Evolutionary conservation across 257 asterid species (phyloP), one percentile per base, ranked within the genome.

Genomic region (Solanum pennellii): DNA sequence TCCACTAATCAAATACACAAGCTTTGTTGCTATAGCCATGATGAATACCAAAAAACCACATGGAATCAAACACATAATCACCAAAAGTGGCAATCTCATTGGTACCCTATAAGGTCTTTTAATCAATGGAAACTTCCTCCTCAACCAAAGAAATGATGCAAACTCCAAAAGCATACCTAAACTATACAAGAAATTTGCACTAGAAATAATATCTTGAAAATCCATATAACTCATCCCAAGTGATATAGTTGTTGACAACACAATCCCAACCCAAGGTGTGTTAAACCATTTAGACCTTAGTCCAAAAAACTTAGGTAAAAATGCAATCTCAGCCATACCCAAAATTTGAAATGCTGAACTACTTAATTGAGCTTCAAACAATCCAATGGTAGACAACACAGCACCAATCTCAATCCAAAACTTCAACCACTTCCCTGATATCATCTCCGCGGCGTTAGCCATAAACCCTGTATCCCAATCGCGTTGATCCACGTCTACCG

Each of bases 241-340:
- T 2, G 95, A 89, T 4, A 94, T 84, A 18, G 80, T 20, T 0
- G 97, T 91, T 35, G 97, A 88, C n/a, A 92, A 10, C 35, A 91
- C 12, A 2, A 94, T 93, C 83, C 95, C 98, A 3, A 93, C 89
- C 98, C 97, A 94, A 0, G 98, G 98, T 5, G 98, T 94, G 62
- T 86, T 85, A 86, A 94, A 94, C 94, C 93, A 85, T 33, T 91
- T 87, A 5, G 97, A 91, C 18, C 95, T 89, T 1, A 25, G 3
- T 18, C 89, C 91, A 60, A 91, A 91, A 16, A 89, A 86, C 72
- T 69, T 87, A 0, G 97, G 97, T 56, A 93, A 73, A 20, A 90
- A 88, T 9, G 90, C 92, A 7, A 92, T 71, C 9, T 94, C 93
- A 16, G 97, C 94, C 93, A 93, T 93, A n/a, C 97, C 97, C 18